Percentiles rank a stretch among this genome's conserved stretches.
Evolutionary conservation across 1,284 basidiomycete species (phyloP).

Genomic region (Thecaphora frezii): DNA sequence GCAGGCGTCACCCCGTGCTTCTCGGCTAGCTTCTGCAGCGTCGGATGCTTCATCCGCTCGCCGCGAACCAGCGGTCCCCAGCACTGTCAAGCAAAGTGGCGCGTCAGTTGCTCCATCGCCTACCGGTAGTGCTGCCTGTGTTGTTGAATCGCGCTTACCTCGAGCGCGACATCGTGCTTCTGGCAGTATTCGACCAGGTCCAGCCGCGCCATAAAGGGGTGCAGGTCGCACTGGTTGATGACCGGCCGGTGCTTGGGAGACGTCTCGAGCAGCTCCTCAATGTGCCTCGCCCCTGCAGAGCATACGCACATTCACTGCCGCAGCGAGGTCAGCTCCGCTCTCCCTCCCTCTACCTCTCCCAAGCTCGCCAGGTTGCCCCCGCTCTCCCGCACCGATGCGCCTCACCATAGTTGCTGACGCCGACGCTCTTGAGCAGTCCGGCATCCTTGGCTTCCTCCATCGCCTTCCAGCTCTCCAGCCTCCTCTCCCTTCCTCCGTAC

Average conservation of each 20-base stretch:
- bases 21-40: slow-evolving; percentile 9
- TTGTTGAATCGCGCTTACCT: slow-evolving; percentile 8
- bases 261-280: slow-evolving; percentile 21
- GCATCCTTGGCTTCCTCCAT: slow-evolving; percentile 36
- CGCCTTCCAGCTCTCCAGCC: slow-evolving; percentile 44
- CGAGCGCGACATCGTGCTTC: slow-evolving; percentile 7
- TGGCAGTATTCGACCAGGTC: slow-evolving; percentile 20
- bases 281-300: slow-evolving; percentile 8
- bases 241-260: slow-evolving; percentile 12
- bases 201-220: slow-evolving; percentile 19
- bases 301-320: too few relatives aligned
- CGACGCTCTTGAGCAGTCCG: slow-evolving; percentile 26
- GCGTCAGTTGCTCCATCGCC: too few relatives aligned
- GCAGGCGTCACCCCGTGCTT: slow-evolving; percentile 16
- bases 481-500: slow-evolving; percentile 34
- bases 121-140: too few relatives aligned
- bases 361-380: too few relatives aligned
- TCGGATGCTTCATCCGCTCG: slow-evolving; percentile 18
- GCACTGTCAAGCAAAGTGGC: slow-evolving; percentile 6
- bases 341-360: too few relatives aligned
- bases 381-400: too few relatives aligned
- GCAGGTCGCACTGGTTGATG: slow-evolving; percentile 33
- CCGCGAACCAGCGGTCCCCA: slow-evolving; percentile 19
- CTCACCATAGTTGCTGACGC: slow-evolving; percentile 40
- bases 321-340: too few relatives aligned